Evolutionary conservation across 176 grass and related monocot species (phyloP).

Genomic region (Olyra latifolia): DNA sequence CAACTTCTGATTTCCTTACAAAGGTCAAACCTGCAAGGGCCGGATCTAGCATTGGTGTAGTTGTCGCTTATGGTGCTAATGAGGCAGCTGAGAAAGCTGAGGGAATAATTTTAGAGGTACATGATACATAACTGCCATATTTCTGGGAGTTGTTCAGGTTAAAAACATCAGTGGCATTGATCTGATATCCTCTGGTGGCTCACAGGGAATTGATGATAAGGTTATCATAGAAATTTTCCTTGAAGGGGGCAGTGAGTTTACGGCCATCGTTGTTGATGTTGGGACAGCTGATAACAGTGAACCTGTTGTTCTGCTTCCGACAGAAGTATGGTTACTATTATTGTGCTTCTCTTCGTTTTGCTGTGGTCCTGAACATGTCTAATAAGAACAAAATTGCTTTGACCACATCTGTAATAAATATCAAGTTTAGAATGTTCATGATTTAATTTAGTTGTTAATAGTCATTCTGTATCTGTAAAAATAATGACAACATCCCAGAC

Average conservation of each 20-base stretch:
- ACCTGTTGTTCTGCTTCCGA: slow-evolving; percentile 87
- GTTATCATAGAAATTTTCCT: slow-evolving; percentile 91
- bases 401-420: not conserved
- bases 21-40: slow-evolving; percentile 86
- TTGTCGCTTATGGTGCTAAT: slow-evolving; percentile 70
- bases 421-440: not conserved
- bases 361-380: not conserved
- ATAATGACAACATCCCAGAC: not conserved
- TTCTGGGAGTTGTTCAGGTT: not conserved
- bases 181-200: slow-evolving; percentile 13
- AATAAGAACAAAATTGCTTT: not conserved
- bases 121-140: not conserved
- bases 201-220: slow-evolving; percentile 73
- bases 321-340: slow-evolving; percentile 51
- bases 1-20: slow-evolving; percentile 28
- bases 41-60: slow-evolving; percentile 91
- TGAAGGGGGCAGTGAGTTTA: slow-evolving; percentile 89
- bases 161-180: not conserved
- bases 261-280: slow-evolving; percentile 81
- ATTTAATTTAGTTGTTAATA: not conserved
- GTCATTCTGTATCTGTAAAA: not conserved
- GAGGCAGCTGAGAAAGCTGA: slow-evolving; percentile 78
- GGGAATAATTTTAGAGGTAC: slow-evolving; percentile 70
- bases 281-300: slow-evolving; percentile 53
- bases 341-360: not conserved